Evolutionary conservation across 2,329 filamentous ascomycete genomes (phyloP).

Genomic region (Clarireedia homoeocarpa): DNA sequence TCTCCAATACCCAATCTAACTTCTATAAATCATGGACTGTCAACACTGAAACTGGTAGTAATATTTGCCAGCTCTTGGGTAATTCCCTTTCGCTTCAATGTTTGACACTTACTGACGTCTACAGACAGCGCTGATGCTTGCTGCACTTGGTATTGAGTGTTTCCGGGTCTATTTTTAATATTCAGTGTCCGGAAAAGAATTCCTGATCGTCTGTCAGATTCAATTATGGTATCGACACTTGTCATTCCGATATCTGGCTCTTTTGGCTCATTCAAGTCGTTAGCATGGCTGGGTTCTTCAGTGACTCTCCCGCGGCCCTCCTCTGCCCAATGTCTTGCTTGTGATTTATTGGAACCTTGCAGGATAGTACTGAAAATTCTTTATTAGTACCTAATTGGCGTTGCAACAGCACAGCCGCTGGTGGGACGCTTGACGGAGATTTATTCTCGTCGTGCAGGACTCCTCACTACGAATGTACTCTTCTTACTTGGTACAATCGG

Average conservation of each 20-base stretch:
- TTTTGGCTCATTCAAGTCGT: constrained; percentile 50
- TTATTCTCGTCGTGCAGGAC: constrained; percentile 56
- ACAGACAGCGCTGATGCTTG: not conserved
- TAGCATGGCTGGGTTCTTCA: constrained; percentile 62
- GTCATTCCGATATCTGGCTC: constrained; percentile 50
- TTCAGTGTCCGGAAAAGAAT: not conserved
- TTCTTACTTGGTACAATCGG: constrained; percentile 56
- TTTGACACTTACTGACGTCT: not conserved
- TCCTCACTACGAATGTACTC: constrained; percentile 53
- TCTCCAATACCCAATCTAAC: not conserved
- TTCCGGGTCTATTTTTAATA: not conserved
- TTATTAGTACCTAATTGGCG: constrained; percentile 46
- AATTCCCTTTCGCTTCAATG: not conserved
- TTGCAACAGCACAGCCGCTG: constrained; percentile 65
- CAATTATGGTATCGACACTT: constrained; percentile 52
- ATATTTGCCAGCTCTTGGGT: not conserved
- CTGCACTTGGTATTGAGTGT: not conserved
- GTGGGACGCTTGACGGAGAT: constrained; percentile 64
- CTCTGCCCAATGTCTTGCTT: not conserved
- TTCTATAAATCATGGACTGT: not conserved
- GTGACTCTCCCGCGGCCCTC: constrained; percentile 32
- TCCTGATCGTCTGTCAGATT: constrained; percentile 28
- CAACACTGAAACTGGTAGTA: not conserved
- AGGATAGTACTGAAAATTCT: too few relatives aligned
- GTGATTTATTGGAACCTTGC: not conserved